phyloP scores from a whole-genome alignment of 371 early-diverging fungal species.

The Smittium culicis region DNA sequence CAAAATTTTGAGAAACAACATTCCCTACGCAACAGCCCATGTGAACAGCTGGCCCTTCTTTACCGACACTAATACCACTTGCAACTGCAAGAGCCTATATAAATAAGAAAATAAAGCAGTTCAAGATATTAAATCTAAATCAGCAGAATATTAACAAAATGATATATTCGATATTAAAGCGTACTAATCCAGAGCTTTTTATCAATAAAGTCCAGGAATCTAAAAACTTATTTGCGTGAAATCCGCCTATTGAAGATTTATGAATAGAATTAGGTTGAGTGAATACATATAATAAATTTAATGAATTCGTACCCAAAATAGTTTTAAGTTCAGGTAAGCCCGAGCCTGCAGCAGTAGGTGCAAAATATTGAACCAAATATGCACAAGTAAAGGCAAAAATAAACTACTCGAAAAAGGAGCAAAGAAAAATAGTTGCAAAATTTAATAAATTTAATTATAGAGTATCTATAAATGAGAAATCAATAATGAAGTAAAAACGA shows the following conservation, averaged over 20 bases:
- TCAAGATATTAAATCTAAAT: no score
- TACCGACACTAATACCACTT: constrained; percentile 73
- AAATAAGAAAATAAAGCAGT: no score
- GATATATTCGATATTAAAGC: no score
- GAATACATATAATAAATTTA: not conserved
- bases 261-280: not conserved
- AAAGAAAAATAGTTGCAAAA: not conserved
- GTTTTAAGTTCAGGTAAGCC: constrained; percentile 93
- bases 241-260: constrained; percentile 37
- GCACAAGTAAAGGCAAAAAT: constrained; percentile 18
- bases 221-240: constrained; percentile 77
- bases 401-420: not conserved
- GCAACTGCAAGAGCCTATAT: constrained; percentile 53
- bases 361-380: constrained; percentile 23
- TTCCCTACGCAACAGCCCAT: constrained; percentile 83
- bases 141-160: no score
- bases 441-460: not conserved
- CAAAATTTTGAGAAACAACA: constrained; percentile 59
- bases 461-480: not conserved
- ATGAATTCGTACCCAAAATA: constrained; percentile 46
- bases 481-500: not conserved
- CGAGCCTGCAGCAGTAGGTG: constrained; percentile 65
- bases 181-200: constrained; percentile 72
- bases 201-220: constrained; percentile 70
- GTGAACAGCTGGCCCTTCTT: constrained; percentile 93